These are phyloP conservation scores for Auricularia cornea DNA, from an alignment of 768 basidiomycete genomes.

Conservation along the genomic window DNA sequence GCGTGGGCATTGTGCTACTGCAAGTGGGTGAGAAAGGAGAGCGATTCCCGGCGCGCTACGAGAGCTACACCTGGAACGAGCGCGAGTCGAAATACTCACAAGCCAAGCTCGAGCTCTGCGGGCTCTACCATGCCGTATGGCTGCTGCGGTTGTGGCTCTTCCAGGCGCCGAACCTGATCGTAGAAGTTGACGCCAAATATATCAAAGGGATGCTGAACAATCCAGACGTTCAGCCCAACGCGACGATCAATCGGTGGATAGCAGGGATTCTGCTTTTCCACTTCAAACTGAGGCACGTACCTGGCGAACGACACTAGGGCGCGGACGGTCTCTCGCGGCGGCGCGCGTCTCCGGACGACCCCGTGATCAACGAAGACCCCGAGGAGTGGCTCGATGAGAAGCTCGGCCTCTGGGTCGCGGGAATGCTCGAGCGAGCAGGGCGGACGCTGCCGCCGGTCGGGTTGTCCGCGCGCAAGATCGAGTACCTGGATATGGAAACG, in stretches of 20 bases:
- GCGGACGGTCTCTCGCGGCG: constrained; percentile 17
- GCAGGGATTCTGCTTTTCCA: constrained; percentile 21
- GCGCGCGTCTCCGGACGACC: not conserved
- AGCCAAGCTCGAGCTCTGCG: constrained; percentile 21
- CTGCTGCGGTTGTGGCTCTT: constrained; percentile 17
- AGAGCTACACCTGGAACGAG: constrained; percentile 30
- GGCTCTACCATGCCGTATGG: constrained; percentile 11
- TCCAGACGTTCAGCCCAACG: constrained; percentile 19
- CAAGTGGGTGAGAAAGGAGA: constrained; percentile 15
- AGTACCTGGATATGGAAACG: too few relatives aligned
- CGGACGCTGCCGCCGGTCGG: too few relatives aligned
- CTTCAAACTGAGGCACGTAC: constrained; percentile 25
- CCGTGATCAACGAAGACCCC: constrained; percentile 5
- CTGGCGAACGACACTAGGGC: constrained; percentile 12
- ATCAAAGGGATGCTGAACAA: constrained; percentile 20
- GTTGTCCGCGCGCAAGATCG: too few relatives aligned
- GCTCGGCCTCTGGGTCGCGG: not conserved
- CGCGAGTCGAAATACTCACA: constrained; percentile 15
- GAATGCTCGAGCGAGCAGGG: too few relatives aligned
- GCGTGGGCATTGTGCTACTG: constrained; percentile 18
- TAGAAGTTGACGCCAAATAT: constrained; percentile 24
- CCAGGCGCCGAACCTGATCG: constrained; percentile 21
- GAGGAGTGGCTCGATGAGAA: constrained; percentile 7
- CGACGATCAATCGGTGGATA: constrained; percentile 23
- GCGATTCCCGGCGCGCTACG: constrained; percentile 25